These are phyloP conservation scores for Backusella mclennaniae DNA, from an alignment of 192 early-diverging fungal genomes.

Conservation along the genomic window DNA sequence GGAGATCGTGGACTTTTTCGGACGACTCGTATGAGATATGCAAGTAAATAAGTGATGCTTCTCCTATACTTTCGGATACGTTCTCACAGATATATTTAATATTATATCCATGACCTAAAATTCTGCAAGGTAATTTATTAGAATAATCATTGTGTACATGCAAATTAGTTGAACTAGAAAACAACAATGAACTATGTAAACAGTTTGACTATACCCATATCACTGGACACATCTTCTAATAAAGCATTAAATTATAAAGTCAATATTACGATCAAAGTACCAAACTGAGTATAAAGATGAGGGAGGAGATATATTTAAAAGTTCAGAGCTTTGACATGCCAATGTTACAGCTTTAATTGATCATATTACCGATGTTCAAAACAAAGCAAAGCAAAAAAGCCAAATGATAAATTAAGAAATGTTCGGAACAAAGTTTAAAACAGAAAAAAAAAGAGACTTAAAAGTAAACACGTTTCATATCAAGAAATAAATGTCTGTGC, in stretches of 20 bases:
- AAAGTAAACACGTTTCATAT: not conserved
- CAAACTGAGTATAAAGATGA: not conserved
- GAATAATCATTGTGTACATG: not conserved
- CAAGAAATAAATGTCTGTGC: not conserved
- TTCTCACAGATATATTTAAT: not conserved
- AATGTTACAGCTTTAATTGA: not conserved
- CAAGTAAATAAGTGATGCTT: not conserved
- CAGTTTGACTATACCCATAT: not conserved
- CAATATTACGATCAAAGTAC: not conserved
- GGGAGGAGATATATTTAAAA: not conserved
- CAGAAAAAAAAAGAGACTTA: not conserved
- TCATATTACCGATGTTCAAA: not conserved
- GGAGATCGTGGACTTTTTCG: not conserved
- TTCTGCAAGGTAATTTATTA: no score
- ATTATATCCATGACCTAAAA: no score
- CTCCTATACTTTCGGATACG: not conserved
- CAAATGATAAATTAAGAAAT: not conserved
- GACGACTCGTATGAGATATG: not conserved
- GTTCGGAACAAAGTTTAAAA: not conserved
- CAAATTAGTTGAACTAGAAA: not conserved
- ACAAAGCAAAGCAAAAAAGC: not conserved
- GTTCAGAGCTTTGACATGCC: not conserved
- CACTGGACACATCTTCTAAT: not conserved
- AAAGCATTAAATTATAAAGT: no score
- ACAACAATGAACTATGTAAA: not conserved